Percentiles rank a stretch among this genome's conserved stretches.
These are phyloP conservation scores for Vitis labrusca DNA, from an alignment of 164 flowering plant genomes.

Conservation along the genomic window DNA sequence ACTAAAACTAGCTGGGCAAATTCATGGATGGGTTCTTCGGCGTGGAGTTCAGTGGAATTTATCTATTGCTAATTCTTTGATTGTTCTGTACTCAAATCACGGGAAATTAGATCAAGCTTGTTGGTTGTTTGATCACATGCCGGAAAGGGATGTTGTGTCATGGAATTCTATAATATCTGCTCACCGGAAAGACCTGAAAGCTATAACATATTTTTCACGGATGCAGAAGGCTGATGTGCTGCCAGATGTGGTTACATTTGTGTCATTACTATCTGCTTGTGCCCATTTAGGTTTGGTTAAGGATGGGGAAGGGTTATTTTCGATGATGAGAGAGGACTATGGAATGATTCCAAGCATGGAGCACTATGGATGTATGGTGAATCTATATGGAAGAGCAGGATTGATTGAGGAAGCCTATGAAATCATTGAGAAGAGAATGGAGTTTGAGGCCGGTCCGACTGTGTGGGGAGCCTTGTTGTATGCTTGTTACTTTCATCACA, in stretches of 20 bases:
- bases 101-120: conserved; percentile 35
- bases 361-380: conserved; percentile 84
- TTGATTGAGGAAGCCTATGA: conserved; percentile 59
- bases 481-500: conserved; percentile 68
- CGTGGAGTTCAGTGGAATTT: conserved; percentile 44
- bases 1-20: conserved; percentile 35
- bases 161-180: conserved; percentile 85
- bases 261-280: conserved; percentile 68
- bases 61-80: conserved; percentile 66
- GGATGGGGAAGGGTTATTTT: conserved; percentile 55
- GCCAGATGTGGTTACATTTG: conserved; percentile 74
- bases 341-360: conserved; percentile 60
- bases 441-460: conserved; percentile 65
- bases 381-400: conserved; percentile 75
- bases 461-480: conserved; percentile 89
- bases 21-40: conserved; percentile 78
- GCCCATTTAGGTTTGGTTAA: conserved; percentile 61
- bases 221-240: conserved; percentile 46
- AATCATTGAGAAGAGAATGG: conserved; percentile 47
- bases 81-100: conserved; percentile 44
- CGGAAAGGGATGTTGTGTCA: conserved; percentile 62
- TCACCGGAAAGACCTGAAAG: conserved; percentile 39
- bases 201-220: conserved; percentile 44
- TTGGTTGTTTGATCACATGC: conserved; percentile 59
- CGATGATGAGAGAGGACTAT: conserved; percentile 47